Evolutionary conservation across 2,329 filamentous ascomycete species (phyloP).

Genomic region (Colletotrichum neosansevieriae): DNA sequence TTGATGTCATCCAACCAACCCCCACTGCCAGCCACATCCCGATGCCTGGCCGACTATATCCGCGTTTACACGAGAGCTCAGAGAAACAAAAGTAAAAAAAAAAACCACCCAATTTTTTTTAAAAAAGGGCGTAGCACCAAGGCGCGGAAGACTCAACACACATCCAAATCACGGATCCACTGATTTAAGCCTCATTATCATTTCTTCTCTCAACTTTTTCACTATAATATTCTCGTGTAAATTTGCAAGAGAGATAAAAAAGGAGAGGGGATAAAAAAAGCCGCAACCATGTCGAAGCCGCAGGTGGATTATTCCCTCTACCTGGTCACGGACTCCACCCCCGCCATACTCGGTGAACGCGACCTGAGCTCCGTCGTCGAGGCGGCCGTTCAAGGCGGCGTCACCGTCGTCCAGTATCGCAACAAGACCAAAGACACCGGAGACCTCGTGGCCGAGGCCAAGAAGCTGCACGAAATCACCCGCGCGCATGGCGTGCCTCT

Average conservation of each 20-base stretch:
- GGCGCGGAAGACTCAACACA: background rate
- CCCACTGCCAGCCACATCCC: conserved; percentile 11
- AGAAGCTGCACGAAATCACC: conserved; percentile 78
- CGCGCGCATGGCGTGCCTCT: conserved; percentile 78
- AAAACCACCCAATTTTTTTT: too few relatives aligned
- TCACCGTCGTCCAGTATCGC: conserved; percentile 88
- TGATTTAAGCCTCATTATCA: background rate
- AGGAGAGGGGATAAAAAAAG: background rate
- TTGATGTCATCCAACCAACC: conserved; percentile 20
- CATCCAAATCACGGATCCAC: background rate
- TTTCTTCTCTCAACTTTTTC: background rate
- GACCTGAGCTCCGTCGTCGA: conserved; percentile 81
- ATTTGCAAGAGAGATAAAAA: background rate
- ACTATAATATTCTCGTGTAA: background rate
- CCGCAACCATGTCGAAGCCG: conserved; percentile 49
- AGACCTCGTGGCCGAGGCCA: conserved; percentile 76
- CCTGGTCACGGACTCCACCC: conserved; percentile 93
- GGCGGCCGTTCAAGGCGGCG: conserved; percentile 81
- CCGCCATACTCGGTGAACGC: conserved; percentile 79
- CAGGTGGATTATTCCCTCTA: conserved; percentile 84
- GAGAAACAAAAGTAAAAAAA: too few relatives aligned
- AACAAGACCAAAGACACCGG: conserved; percentile 87
- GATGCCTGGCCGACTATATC: conserved; percentile 33
- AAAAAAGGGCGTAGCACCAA: background rate
- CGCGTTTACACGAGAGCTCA: conserved; percentile 15